These are phyloP conservation scores for Colletotrichum godetiae DNA, from an alignment of 2,329 filamentous ascomycete species.

Conservation along the genomic window DNA sequence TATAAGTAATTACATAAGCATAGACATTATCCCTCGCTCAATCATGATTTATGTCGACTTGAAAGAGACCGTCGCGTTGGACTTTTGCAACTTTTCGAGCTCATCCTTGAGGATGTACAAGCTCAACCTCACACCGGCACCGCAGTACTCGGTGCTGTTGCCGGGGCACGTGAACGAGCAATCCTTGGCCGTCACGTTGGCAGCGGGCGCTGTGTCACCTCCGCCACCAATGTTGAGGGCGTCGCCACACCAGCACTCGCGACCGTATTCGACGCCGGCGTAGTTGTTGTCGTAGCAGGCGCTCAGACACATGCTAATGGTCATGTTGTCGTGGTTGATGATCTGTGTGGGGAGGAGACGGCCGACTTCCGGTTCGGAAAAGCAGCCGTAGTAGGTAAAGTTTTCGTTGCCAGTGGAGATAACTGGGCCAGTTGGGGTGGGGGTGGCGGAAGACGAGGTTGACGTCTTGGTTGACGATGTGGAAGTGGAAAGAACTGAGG, in stretches of 20 bases:
- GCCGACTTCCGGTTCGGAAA: constrained; percentile 46
- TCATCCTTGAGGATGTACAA: constrained; percentile 42
- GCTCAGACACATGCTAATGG: constrained; percentile 35
- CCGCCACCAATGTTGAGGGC: constrained; percentile 40
- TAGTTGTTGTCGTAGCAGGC: constrained; percentile 35
- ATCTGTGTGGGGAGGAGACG: constrained; percentile 45
- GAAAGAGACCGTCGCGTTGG: not conserved
- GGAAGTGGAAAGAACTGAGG: not conserved
- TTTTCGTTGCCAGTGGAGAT: constrained; percentile 48
- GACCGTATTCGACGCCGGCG: constrained; percentile 37
- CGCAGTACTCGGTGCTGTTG: constrained; percentile 33
- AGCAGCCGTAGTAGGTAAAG: constrained; percentile 51
- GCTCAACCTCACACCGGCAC: constrained; percentile 43
- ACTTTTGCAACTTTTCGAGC: not conserved
- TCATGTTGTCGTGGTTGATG: constrained; percentile 42
- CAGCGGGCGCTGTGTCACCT: constrained; percentile 29
- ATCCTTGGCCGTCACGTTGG: constrained; percentile 28
- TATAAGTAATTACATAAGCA: not conserved
- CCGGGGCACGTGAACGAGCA: constrained; percentile 36
- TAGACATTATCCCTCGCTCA: not conserved
- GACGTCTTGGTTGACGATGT: not conserved
- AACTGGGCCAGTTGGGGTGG: constrained; percentile 41
- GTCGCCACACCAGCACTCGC: constrained; percentile 39
- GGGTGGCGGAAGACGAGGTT: constrained; percentile 18
- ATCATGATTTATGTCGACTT: not conserved